Evolutionary conservation across 108 stramenopile species (phyloP), one percentile per base, ranked within the genome.

Genomic region (Skeletonema tropicum): DNA sequence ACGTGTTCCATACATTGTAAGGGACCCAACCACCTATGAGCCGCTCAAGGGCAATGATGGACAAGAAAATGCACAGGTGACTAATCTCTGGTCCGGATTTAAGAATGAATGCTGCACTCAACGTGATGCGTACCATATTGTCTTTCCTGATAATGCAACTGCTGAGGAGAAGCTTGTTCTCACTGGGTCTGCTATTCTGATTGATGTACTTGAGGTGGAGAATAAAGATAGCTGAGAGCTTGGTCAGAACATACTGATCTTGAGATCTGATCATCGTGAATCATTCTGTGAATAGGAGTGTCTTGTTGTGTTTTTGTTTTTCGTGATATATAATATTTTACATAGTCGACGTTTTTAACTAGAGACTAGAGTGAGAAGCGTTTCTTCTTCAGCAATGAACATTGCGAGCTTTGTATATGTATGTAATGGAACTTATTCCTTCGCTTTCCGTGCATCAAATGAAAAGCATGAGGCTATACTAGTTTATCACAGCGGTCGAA

Each of bases 1-100:
- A 31, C 66, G 80, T 15, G 75, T 81, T 15, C 80, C 80, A 5
- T 81, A 60, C 38, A 26, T 71, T n/a, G 25, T 81, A 0, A 49
- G 80, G 6, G 75, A 81, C 52, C 78, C 78, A 9, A 29, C 46
- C 23, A 61, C 60, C 3, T 15, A 57, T 58, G 66, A 57, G 57
- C 49, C 68, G 1, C 4, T 81, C 5, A 70, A 57, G 10, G 52
- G 52, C 23, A 55, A 55, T 8, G 52, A 2, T 23, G 52, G 52
- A 23, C 15, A 55, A 23, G 52, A 55, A 8, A 1, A 21, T 23
- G 74, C 80, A 0, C 59, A 61, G 49, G 62, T 81, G 13, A 74
- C 73, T 33, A n/a, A 23, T 21, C 66, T 81, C 25, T 81, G 80
- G 80, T 29, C 75, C 10, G 80, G 80, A 13, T 61, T 55, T 68